phyloP scores from a whole-genome alignment of 768 basidiomycete species.

The Sutorius australiensis region DNA sequence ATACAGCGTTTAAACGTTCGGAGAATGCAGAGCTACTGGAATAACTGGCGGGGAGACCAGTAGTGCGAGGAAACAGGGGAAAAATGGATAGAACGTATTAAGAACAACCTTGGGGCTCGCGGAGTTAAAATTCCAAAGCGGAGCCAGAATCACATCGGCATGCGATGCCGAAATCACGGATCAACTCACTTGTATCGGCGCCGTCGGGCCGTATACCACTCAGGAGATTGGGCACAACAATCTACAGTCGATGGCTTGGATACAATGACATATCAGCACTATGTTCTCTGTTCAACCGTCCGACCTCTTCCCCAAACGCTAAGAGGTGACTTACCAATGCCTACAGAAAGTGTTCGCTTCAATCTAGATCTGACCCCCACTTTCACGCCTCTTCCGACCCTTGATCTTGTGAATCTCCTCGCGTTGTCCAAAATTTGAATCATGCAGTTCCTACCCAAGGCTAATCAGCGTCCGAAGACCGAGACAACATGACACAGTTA shows the following conservation, averaged over 20 bases:
- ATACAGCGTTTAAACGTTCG: background rate
- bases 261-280: background rate
- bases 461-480: slow-evolving; percentile 1
- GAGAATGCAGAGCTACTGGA: background rate
- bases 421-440: slow-evolving; percentile 84
- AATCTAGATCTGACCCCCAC: background rate
- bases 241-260: background rate
- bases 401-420: slow-evolving; percentile 81
- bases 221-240: background rate
- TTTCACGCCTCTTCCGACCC: slow-evolving; percentile 19
- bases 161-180: slow-evolving; percentile 7
- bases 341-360: background rate
- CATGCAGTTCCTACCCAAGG: slow-evolving; percentile 67
- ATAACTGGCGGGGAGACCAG: slow-evolving; percentile 1
- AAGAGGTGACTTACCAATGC: slow-evolving; percentile 10
- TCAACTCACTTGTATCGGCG: background rate
- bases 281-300: background rate
- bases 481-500: slow-evolving; percentile 26
- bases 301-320: background rate
- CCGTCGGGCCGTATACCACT: background rate
- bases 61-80: slow-evolving; percentile 18
- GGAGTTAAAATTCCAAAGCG: slow-evolving; percentile 13
- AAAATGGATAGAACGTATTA: slow-evolving; percentile 4
- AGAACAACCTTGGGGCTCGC: slow-evolving; percentile 8
- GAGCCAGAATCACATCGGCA: slow-evolving; percentile 14